Base-by-base conservation (phyloP, 225 moss, liverwort and hornwort genomes). In the Sphagnum tenellum region DNA sequence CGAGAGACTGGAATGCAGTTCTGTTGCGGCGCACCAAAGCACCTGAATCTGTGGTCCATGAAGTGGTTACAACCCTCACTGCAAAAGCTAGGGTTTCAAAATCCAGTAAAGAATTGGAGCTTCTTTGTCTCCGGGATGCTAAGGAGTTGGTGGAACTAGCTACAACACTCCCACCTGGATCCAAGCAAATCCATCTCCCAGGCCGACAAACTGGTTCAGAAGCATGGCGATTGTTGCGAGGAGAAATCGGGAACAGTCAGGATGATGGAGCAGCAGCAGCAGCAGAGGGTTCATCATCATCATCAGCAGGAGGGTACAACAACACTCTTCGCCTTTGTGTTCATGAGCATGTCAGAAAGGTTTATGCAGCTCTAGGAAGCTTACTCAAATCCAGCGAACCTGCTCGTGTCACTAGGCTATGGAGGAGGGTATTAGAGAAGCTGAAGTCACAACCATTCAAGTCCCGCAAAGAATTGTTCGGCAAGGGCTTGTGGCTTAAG, bases 191-290 rank as follows among this genome's bases (percentile, higher is more conserved):
- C 45, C 55, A 69, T 5, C 71, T 85, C 14, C 72, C 78, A 46
- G 83, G 88, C 44, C 78, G 83, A 14, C 85, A 89, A 74, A 93
- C 79, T 71, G 89, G 86, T 52, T 74, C 83, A 7, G 70, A 71
- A 45, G 73, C 76, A 68, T 93, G 89, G 80, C 79, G 87, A 51
- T 59, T 70, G 72, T 69, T 79, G 48, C 78, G 89, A 7, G 83
- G 85, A 44, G 89, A 89, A 66, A 63, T 71, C 48, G 85, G 82
- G 49, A 71, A 45, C 69, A 54, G 49, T 11, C n/a, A 56, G 49
- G 11, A 29, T 59, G 9, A 49, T 13, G 67, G 72, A 3, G 3
- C 29, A 13, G 51, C 65, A 44, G 12, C 60, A 9, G 45, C 5
- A 29, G 55, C 47, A 2, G 62, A 65, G 1, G 57, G 47, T 3